These are phyloP conservation scores for Fusarium nanum DNA, from an alignment of 2,329 filamentous ascomycete genomes.

Conservation along the genomic window DNA sequence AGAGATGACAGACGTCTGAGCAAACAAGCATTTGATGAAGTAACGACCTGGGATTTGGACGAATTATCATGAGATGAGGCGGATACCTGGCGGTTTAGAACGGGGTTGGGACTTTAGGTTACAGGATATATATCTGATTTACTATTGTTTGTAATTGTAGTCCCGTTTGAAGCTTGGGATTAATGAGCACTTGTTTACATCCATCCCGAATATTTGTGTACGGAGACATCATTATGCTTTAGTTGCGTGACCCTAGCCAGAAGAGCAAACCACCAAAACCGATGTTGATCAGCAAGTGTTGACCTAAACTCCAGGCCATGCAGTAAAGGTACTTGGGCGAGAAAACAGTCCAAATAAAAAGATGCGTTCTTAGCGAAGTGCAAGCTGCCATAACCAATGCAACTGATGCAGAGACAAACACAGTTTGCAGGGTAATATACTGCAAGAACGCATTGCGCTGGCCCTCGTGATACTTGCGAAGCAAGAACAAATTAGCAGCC, in stretches of 20 bases:
- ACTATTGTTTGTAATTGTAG: slow-evolving; percentile 25
- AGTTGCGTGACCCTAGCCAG: slow-evolving; percentile 57
- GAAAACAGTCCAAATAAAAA: slow-evolving; percentile 99
- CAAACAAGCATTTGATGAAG: slow-evolving; percentile 31
- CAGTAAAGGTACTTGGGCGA: slow-evolving; percentile 95
- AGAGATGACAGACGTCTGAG: slow-evolving; percentile 47
- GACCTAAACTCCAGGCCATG: slow-evolving; percentile 86
- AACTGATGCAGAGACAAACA: slow-evolving; percentile 74
- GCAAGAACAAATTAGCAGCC: slow-evolving; percentile 69
- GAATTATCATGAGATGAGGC: slow-evolving; percentile 28
- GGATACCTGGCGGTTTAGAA: slow-evolving; percentile 17
- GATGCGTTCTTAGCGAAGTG: slow-evolving; percentile 82
- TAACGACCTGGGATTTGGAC: slow-evolving; percentile 40
- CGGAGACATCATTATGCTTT: slow-evolving; percentile 10
- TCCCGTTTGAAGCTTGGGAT: background rate
- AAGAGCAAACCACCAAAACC: slow-evolving; percentile 69
- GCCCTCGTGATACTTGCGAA: slow-evolving; percentile 52
- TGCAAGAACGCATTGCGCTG: slow-evolving; percentile 52
- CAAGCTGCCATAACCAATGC: slow-evolving; percentile 89
- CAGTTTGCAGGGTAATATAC: slow-evolving; percentile 74
- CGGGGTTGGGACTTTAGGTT: slow-evolving; percentile 23
- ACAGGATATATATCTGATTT: slow-evolving; percentile 30
- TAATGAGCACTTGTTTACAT: background rate
- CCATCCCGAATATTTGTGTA: slow-evolving; percentile 4
- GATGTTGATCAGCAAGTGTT: slow-evolving; percentile 81